phyloP scores from a whole-genome alignment of 108 stramenopile genomes.

The Nannochloropsis gaditana region DNA sequence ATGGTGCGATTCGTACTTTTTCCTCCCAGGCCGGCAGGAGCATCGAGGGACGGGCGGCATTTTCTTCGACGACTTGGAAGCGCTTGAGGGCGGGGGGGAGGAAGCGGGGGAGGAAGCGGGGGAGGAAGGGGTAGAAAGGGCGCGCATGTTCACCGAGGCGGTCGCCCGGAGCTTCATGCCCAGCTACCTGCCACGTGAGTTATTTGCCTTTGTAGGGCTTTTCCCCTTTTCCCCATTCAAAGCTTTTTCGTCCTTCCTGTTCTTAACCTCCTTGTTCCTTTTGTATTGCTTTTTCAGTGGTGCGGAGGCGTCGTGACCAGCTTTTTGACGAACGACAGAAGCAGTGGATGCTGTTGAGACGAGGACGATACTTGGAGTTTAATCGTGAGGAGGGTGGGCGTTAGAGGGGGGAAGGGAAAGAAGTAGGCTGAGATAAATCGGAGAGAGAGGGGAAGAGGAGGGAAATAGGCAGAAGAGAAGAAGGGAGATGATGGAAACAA shows the following conservation, averaged over 20 bases:
- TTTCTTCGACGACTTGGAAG: slow-evolving; percentile 83
- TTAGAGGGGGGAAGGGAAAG: slow-evolving; percentile 28
- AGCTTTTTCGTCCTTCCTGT: neutral
- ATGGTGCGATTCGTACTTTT: slow-evolving; percentile 67
- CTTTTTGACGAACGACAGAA: slow-evolving; percentile 64
- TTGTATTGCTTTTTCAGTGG: neutral
- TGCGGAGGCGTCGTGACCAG: slow-evolving; percentile 53
- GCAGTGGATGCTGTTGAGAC: slow-evolving; percentile 73
- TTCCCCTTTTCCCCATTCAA: neutral
- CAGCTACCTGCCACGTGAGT: slow-evolving; percentile 71
- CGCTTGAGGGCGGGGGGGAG: slow-evolving; percentile 29
- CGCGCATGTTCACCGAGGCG: slow-evolving; percentile 60
- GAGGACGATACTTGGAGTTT: slow-evolving; percentile 61
- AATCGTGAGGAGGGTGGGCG: slow-evolving; percentile 54
- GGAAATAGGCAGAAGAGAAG: neutral
- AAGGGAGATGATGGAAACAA: neutral
- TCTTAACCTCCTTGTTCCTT: neutral
- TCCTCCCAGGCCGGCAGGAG: slow-evolving; percentile 75
- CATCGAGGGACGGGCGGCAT: slow-evolving; percentile 90
- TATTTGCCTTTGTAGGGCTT: neutral
- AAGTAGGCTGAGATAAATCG: neutral
- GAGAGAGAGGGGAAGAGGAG: neutral
- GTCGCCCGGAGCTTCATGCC: slow-evolving; percentile 81
- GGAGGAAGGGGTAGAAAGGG: neutral
- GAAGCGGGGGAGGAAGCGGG: neutral